Evolutionary conservation across 2,329 filamentous ascomycete species (phyloP), one percentile per base, ranked within the genome.

Genomic region (Cladophialophora bantiana): DNA sequence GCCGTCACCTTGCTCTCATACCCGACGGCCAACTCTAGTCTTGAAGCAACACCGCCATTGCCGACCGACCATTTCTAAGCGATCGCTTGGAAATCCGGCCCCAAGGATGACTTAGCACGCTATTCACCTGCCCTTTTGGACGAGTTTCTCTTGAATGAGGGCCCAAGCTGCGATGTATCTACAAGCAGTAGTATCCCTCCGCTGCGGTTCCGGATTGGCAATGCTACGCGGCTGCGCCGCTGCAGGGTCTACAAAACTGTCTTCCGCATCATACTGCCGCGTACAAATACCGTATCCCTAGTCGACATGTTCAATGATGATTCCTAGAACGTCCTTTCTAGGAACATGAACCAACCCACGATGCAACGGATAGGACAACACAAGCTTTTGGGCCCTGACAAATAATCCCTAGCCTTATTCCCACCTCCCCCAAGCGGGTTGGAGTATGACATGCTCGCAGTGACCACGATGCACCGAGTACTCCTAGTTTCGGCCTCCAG

Each of bases 91-190:
- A 59, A 18, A 20, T 20, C 56, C 38, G 35, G 13, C 38, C n/a
- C 42, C 32, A 59, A 45, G 40, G 40, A n/a, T 59, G 40, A 59
- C 57, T 48, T 48, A 7, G 42, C 18, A 42, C 2, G 40, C 40
- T 26, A 40, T 18, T 20, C 10, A 31, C 40, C 57, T 59, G 38
- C 57, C 57, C 3, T 20, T 59, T 50, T 59, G 3, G 57, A 34
- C 4, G 6, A 6, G 6, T 50, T 50, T 50, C 15, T 18, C 45
- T 50, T 20, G 45, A 50, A 42, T 26, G 18, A 26, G 18, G 18
- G 57, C 31, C 35, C 40, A 59, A 59, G 42, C 40, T 50, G 31
- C 57, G 45, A 59, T 18, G 15, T 10, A 32, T 59, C 56, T 40
- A 31, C 7, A 48, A 26, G 20, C 15, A 15, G 26, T 26, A 3